Percentiles rank a stretch among this genome's conserved stretches.
Conservation (phyloP, 2,329 filamentous ascomycete species). For the Aspergillus ochraceoroseus region DNA sequence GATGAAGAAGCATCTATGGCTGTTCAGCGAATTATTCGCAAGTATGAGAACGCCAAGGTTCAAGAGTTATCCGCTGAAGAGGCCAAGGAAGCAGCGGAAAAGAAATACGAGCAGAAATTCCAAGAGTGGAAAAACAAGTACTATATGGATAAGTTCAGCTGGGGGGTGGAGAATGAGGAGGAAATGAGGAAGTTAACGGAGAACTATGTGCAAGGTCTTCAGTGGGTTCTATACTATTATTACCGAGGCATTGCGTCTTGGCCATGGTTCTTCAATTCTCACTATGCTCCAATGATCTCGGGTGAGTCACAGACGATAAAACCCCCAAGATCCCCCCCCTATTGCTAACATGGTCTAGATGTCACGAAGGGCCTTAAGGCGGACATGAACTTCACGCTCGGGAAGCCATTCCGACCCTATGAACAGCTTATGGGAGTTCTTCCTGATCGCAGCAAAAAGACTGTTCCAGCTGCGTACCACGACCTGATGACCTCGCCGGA, state of each 20-base stretch:
- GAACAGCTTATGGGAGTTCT: constrained; percentile 98
- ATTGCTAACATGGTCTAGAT: constrained; percentile 51
- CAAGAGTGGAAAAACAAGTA: constrained; percentile 90
- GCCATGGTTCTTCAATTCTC: constrained; percentile 97
- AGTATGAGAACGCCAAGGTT: constrained; percentile 84
- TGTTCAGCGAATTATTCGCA: constrained; percentile 76
- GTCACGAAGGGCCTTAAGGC: constrained; percentile 82
- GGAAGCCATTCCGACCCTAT: constrained; percentile 89
- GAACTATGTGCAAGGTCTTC: constrained; percentile 94
- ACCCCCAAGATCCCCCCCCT: background rate
- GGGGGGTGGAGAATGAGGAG: constrained; percentile 72
- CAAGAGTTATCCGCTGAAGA: constrained; percentile 75
- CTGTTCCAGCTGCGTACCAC: constrained; percentile 82
- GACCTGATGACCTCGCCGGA: constrained; percentile 84
- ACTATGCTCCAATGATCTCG: constrained; percentile 96
- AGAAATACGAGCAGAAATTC: constrained; percentile 87
- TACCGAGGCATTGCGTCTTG: constrained; percentile 95
- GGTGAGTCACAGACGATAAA: no score
- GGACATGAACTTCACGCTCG: constrained; percentile 85
- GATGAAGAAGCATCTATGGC: constrained; percentile 83
- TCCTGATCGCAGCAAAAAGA: constrained; percentile 94
- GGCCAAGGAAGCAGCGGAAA: constrained; percentile 70
- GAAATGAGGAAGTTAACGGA: constrained; percentile 79
- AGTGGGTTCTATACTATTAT: constrained; percentile 98
- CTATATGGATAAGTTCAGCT: constrained; percentile 86